Conservation (phyloP, 495 filamentous ascomycete genomes). For the Xylona heveae region DNA sequence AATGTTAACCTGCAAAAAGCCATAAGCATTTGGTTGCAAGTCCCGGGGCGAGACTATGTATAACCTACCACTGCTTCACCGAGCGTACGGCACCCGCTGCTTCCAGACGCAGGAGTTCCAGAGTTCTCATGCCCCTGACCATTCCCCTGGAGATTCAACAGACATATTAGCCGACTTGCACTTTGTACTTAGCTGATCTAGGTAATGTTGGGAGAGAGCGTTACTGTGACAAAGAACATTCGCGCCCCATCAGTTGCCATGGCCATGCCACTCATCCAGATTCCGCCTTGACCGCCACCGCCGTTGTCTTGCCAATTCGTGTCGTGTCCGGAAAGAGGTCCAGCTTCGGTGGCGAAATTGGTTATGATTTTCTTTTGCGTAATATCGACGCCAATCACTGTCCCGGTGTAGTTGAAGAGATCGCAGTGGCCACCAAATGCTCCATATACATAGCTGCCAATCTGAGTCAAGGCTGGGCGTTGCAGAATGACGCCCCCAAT, state of each 20-base stretch:
- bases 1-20: slow-evolving; percentile 4
- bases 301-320: slow-evolving; percentile 10
- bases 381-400: slow-evolving; percentile 9
- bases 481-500: slow-evolving; percentile 16
- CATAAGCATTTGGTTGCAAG: too few relatives aligned
- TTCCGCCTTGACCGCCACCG: slow-evolving; percentile 19
- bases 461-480: slow-evolving; percentile 15
- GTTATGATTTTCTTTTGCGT: slow-evolving; percentile 4
- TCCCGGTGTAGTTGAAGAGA: slow-evolving; percentile 13
- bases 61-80: slow-evolving; percentile 1
- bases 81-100: not conserved
- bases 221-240: slow-evolving; percentile 17
- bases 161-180: too few relatives aligned
- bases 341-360: slow-evolving; percentile 16
- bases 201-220: not conserved
- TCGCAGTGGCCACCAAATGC: slow-evolving; percentile 20
- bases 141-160: not conserved
- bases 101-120: slow-evolving; percentile 1
- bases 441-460: slow-evolving; percentile 17
- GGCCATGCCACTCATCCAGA: slow-evolving; percentile 23
- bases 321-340: slow-evolving; percentile 11
- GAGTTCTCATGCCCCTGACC: not conserved
- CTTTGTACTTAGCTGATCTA: not conserved
- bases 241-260: slow-evolving; percentile 18
- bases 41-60: too few relatives aligned